Base-by-base conservation (phyloP, 495 filamentous ascomycete species). In the Physcia stellaris region DNA sequence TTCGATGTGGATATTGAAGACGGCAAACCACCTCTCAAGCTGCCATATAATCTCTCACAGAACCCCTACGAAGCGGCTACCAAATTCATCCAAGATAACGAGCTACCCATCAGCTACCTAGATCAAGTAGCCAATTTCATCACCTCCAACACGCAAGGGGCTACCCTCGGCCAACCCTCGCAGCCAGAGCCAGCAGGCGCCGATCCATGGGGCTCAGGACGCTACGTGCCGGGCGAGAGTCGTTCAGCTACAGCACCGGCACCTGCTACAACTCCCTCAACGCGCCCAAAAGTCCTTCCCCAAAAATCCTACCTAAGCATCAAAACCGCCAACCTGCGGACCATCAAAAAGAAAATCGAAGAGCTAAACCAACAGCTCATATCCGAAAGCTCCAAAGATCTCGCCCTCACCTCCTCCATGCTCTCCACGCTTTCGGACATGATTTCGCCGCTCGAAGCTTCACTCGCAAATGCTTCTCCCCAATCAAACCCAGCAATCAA, bases 1-100 rank as follows among this genome's bases (percentile, higher is more conserved):
- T 99, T 96, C 47, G 88, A 96, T 52, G 90, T 99, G 19, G 92
- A 95, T 50, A 88, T 96, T 41, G 82, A 94, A 52, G 92, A 96
- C 44, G 92, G 90, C 26, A 85, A 88, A 46, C 92, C 92, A 21
- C 75, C 90, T 2, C 68, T 96, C 23, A 96, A 96, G 52, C 67
- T 99, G 22, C 88, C 92, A 1, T 96, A 83, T 54, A 95, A 99
- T 53, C 66, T 82, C 27, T 82, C 80, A 4, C 80, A 95, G 54
- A 95, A 95, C 53, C 86, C 86, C 2, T 96, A 92, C 54, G 80
- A 94, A 42, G 79, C 83, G 7, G 92, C 92, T 0, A 82, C 77
- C 17, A 94, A 82, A 53, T 99, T 96, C 51, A 81, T 96, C 20
- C 68, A 75, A 41, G 79, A 87, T 47, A 95, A 99, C 44, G 83